A percentile compares a stretch with the other conserved stretches of the same genome.
Conservation (phyloP, 495 filamentous ascomycete genomes). For the Penicillium turbatum region DNA sequence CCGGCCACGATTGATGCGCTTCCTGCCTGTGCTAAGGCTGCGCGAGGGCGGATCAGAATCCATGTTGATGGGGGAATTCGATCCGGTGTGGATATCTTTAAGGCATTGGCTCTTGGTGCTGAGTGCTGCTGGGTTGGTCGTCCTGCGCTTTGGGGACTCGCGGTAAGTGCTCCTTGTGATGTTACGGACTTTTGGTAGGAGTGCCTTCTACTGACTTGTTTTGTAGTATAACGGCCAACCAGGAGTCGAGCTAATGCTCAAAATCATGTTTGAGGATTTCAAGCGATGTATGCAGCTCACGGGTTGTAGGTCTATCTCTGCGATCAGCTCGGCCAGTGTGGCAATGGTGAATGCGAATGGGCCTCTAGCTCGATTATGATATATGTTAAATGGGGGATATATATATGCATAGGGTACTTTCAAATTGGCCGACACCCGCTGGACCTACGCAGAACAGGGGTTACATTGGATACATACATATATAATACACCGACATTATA, state of each 20-base stretch:
- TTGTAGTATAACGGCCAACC: conserved; percentile 35
- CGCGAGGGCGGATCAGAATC: conserved; percentile 56
- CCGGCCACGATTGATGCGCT: conserved; percentile 58
- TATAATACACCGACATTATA: too few relatives aligned
- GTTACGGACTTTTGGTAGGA: neutral
- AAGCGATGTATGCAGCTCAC: conserved; percentile 50
- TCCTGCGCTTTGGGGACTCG: conserved; percentile 50
- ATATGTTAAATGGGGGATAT: too few relatives aligned
- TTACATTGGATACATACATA: too few relatives aligned
- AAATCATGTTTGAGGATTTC: conserved; percentile 46
- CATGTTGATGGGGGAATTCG: conserved; percentile 64
- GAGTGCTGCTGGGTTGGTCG: conserved; percentile 62
- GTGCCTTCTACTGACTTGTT: neutral
- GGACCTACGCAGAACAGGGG: too few relatives aligned
- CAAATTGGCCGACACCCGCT: too few relatives aligned
- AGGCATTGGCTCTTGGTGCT: conserved; percentile 62
- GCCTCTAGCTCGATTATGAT: conserved; percentile 34
- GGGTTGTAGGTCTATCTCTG: conserved; percentile 43
- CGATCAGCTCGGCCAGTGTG: conserved; percentile 40
- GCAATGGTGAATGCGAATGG: conserved; percentile 37
- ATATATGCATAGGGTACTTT: too few relatives aligned
- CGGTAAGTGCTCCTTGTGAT: conserved; percentile 17
- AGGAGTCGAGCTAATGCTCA: conserved; percentile 38
- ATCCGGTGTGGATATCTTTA: conserved; percentile 64
- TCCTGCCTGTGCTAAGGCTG: conserved; percentile 60